Conservation (phyloP, 1,139 yeast genomes). For the Yamadazyma taylorii region DNA sequence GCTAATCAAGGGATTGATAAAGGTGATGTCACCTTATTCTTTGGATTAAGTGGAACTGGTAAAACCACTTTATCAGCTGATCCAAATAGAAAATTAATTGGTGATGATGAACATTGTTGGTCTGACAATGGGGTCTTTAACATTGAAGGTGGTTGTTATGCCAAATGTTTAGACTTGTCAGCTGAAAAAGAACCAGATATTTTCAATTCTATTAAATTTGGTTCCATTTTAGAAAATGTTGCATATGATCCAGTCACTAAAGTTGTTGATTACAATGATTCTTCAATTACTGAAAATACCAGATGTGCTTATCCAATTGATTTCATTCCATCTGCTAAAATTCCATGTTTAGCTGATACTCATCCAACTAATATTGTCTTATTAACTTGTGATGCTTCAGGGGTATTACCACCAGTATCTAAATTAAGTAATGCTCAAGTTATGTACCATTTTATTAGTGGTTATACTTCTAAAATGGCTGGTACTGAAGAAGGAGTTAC, state of each 20-base stretch:
- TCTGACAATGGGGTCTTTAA: constrained; percentile 97
- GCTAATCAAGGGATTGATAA: constrained; percentile 82
- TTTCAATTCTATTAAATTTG: constrained; percentile 91
- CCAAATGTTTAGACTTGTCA: constrained; percentile 89
- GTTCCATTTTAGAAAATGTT: constrained; percentile 92
- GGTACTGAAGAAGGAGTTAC: constrained; percentile 99
- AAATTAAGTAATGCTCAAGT: constrained; percentile 93
- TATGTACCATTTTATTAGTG: constrained; percentile 98
- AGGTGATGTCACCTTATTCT: constrained; percentile 88
- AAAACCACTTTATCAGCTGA: constrained; percentile 97
- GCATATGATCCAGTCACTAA: constrained; percentile 79
- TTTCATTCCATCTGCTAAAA: constrained; percentile 92
- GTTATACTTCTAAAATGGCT: constrained; percentile 99
- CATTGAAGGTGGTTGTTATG: constrained; percentile 99
- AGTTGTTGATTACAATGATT: constrained; percentile 81
- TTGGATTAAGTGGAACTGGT: constrained; percentile 97
- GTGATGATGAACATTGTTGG: constrained; percentile 99
- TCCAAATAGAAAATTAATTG: constrained; percentile 89
- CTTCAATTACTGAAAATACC: constrained; percentile 90
- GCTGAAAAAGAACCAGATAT: constrained; percentile 97
- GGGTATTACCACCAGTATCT: constrained; percentile 97
- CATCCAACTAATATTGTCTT: constrained; percentile 93
- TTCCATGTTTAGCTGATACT: constrained; percentile 86
- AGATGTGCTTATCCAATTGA: constrained; percentile 99
- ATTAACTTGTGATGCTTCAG: constrained; percentile 97